Percentiles rank a stretch among this genome's conserved stretches.
These are phyloP conservation scores for Camellia oleifera DNA, from an alignment of 179 eudicot genomes.

Conservation along the genomic window DNA sequence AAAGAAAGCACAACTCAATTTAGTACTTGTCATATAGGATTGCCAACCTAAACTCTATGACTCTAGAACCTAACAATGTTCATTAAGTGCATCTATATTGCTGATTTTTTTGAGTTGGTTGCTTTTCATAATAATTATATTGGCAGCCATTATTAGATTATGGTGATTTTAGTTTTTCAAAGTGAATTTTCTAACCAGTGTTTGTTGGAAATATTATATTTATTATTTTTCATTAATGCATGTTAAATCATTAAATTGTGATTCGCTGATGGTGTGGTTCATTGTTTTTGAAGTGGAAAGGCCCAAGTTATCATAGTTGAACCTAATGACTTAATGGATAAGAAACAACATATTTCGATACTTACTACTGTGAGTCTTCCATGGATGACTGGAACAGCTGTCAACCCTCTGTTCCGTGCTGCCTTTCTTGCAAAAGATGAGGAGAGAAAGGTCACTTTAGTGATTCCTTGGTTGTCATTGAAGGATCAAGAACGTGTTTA, in stretches of 20 bases:
- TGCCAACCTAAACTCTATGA: too few relatives aligned
- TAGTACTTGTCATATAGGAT: too few relatives aligned
- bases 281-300: slow-evolving; percentile 2
- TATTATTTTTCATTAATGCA: not conserved
- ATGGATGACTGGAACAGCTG: slow-evolving; percentile 99
- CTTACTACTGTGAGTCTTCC: slow-evolving; percentile 97
- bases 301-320: slow-evolving; percentile 6
- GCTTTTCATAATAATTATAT: not conserved
- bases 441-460: slow-evolving; percentile 68
- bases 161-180: not conserved
- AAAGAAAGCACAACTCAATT: too few relatives aligned
- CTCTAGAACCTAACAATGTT: not conserved
- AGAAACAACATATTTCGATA: slow-evolving; percentile 79
- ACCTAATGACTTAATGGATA: slow-evolving; percentile 48
- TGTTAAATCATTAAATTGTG: not conserved
- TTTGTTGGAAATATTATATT: not conserved
- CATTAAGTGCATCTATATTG: not conserved
- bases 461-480: slow-evolving; percentile 82
- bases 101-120: not conserved
- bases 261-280: not conserved
- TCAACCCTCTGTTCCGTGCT: slow-evolving; percentile 94
- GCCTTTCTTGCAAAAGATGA: slow-evolving; percentile 80
- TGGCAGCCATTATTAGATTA: not conserved
- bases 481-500: slow-evolving; percentile 74
- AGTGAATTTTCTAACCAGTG: not conserved